phyloP scores from a whole-genome alignment of 2,329 filamentous ascomycete genomes.

The Thyridium curvatum region DNA sequence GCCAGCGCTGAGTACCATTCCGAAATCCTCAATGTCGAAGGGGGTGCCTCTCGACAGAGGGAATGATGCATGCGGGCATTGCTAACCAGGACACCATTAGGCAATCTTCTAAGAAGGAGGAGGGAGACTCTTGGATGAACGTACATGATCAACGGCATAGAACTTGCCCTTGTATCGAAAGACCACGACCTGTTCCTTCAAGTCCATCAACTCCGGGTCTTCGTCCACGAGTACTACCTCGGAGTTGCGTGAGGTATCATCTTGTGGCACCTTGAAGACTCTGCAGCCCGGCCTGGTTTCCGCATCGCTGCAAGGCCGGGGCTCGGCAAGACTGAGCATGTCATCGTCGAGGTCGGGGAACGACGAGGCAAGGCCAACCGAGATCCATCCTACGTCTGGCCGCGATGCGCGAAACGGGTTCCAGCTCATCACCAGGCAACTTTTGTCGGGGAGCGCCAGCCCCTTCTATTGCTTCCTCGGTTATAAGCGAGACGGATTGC shows the following conservation, averaged over 20 bases:
- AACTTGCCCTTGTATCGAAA: slow-evolving; percentile 58
- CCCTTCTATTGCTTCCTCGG: no score
- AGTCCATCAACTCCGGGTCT: slow-evolving; percentile 18
- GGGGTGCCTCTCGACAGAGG: slow-evolving; percentile 56
- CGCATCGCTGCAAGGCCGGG: slow-evolving; percentile 25
- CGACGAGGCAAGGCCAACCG: slow-evolving; percentile 45
- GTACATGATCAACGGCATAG: slow-evolving; percentile 64
- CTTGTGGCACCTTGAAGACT: slow-evolving; percentile 44
- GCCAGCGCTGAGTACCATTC: slow-evolving; percentile 54
- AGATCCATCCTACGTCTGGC: slow-evolving; percentile 30
- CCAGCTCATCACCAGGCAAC: no score
- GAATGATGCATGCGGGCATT: slow-evolving; percentile 62
- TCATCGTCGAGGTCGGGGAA: slow-evolving; percentile 45
- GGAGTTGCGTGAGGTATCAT: slow-evolving; percentile 23
- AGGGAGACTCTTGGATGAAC: slow-evolving; percentile 18
- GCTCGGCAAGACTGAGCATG: slow-evolving; percentile 19
- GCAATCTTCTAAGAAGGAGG: no score
- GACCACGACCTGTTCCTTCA: slow-evolving; percentile 57
- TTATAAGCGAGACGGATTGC: no score
- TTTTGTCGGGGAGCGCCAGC: no score
- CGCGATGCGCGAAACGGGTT: no score
- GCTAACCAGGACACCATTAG: slow-evolving; percentile 27
- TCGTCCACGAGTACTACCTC: slow-evolving; percentile 29
- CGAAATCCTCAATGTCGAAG: slow-evolving; percentile 71
- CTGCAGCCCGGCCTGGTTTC: slow-evolving; percentile 50